Evolutionary conservation across 306 rosid genomes (phyloP).

Genomic region (Gastrolobium villosum): DNA sequence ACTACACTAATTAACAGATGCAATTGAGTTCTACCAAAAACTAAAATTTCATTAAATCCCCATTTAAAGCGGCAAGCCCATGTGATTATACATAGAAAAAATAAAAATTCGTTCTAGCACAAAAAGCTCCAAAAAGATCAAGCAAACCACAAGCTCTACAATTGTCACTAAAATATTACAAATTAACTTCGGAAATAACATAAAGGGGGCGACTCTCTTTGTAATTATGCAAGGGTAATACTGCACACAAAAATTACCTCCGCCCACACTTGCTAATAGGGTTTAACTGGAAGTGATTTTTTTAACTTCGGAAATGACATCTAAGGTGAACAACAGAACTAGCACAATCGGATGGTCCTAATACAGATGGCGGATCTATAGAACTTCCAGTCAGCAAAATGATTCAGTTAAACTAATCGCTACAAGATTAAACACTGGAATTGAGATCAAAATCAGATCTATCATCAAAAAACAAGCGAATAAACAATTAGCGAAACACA

Average conservation of each 20-base stretch:
- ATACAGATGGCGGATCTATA: neutral
- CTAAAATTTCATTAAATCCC: slow-evolving; percentile 2
- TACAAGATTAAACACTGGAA: slow-evolving; percentile 24
- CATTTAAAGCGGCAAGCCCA: slow-evolving; percentile 16
- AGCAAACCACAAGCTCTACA: neutral
- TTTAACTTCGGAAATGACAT: no score
- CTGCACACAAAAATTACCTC: no score
- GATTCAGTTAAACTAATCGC: slow-evolving; percentile 5
- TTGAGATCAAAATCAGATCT: slow-evolving; percentile 46
- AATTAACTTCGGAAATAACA: neutral
- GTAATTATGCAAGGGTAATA: no score
- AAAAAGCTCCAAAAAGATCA: slow-evolving; percentile 22
- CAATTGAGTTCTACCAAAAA: slow-evolving; percentile 1
- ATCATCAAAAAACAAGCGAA: slow-evolving; percentile 12
- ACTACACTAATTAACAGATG: neutral
- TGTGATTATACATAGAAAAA: neutral
- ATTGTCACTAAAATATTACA: slow-evolving; percentile 1
- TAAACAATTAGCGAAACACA: neutral
- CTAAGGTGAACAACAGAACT: neutral
- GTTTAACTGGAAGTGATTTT: no score
- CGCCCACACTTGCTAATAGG: no score
- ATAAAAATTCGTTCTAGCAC: no score
- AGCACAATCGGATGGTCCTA: neutral
- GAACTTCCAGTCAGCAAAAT: slow-evolving; percentile 6
- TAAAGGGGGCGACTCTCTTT: no score